Base-by-base conservation (phyloP, 202 grass and related monocot species). In the Miscanthus sacchariflorus region DNA sequence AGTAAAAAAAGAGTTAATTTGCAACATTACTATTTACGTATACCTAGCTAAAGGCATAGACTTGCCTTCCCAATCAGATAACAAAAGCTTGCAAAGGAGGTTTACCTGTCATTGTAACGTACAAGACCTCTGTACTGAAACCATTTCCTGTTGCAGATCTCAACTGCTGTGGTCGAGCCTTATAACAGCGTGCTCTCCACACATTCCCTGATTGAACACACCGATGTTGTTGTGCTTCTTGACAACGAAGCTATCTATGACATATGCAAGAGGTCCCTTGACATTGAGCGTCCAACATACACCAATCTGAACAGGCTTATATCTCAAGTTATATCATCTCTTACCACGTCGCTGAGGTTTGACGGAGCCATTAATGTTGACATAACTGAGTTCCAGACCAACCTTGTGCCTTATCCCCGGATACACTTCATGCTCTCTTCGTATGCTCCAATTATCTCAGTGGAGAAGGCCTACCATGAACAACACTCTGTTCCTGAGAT, bases 391-490 rank as follows among this genome's bases (percentile, higher is more conserved):
- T 95, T 95, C 93, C 93, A 95, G 89, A 95, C 93, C 66, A 95
- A 95, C 82, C 93, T 95, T 39, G 91, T 95, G 46, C 91, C 93
- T 23, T 95, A 95, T 74, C 93, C 93, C 0, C 65, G 93, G 68
- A 95, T 95, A 61, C 93, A 95, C 84, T 95, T 95, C 75, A 95
- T 95, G 93, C 93, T 95, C 43, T 93, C 93, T 76, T 95, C 93
- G 5, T 95, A 95, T 79, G 93, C 93, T 12, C 93, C 93, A 8
- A 93, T 95, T 78, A 91, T 95, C 82, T 95, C 93, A 11, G 87
- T 87, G 9, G 93, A 93, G 87, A 95, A 93, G 87, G 93, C 93
- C 71, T 89, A 91, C 85, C 93, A 95, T 80, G 93, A 95, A 87
- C 91, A 93, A 44, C 93, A 95, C 49, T 93, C 93, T 17, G 89